Percentiles rank a stretch among this genome's conserved stretches.
Evolutionary conservation across 768 basidiomycete genomes (phyloP).

Genomic region (Phylloporus arenicola): DNA sequence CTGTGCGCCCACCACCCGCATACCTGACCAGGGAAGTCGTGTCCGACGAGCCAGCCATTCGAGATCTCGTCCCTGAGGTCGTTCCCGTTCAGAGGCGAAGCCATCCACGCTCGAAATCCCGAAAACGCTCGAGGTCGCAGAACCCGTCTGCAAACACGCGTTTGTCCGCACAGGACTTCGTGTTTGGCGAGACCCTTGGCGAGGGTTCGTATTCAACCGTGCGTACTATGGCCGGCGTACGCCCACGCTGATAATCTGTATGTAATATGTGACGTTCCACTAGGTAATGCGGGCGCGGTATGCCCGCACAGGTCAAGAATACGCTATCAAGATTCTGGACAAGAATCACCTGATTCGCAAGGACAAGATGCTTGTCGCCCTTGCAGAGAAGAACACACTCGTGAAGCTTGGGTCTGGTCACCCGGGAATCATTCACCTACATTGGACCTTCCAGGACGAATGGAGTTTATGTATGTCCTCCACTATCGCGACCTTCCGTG

Average conservation of each 20-base stretch:
- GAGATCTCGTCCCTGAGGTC: slow-evolving; percentile 11
- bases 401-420: slow-evolving; percentile 60
- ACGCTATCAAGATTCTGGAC: slow-evolving; percentile 78
- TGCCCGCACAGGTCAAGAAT: slow-evolving; percentile 52
- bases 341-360: slow-evolving; percentile 78
- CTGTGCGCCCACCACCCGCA: slow-evolving; percentile 41
- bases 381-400: slow-evolving; percentile 75
- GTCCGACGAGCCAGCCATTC: slow-evolving; percentile 23
- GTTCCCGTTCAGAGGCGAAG: slow-evolving; percentile 1
- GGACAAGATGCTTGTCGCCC: slow-evolving; percentile 71
- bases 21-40: slow-evolving; percentile 56
- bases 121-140: slow-evolving; percentile 35
- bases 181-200: slow-evolving; percentile 68
- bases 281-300: slow-evolving; percentile 58
- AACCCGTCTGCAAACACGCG: slow-evolving; percentile 45
- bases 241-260: slow-evolving; percentile 8
- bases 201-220: slow-evolving; percentile 83
- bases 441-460: slow-evolving; percentile 82
- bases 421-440: slow-evolving; percentile 75
- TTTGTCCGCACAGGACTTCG: slow-evolving; percentile 56
- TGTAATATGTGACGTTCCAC: slow-evolving; percentile 5
- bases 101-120: slow-evolving; percentile 38
- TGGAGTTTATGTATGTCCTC: slow-evolving; percentile 69
- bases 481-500: neutral
- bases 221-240: slow-evolving; percentile 24